Conservation (phyloP, 192 early-diverging fungal genomes). For the Rhizoclosmatium sp. region DNA sequence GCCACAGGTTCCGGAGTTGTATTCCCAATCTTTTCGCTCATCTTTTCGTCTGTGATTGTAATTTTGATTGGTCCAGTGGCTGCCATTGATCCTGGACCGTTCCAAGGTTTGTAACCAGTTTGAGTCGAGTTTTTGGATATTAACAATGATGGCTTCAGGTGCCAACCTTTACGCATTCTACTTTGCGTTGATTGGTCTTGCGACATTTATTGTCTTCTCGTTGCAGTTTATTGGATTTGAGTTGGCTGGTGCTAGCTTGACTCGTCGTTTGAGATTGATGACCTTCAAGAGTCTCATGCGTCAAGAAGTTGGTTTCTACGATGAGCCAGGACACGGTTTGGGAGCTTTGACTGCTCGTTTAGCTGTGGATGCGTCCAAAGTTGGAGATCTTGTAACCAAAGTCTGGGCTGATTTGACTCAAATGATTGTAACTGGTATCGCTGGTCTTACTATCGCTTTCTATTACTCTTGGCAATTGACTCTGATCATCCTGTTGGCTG, state of each 20-base stretch:
- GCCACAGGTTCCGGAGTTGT: slow-evolving; percentile 32
- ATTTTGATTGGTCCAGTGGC: slow-evolving; percentile 50
- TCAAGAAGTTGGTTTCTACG: slow-evolving; percentile 64
- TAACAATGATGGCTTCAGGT: slow-evolving; percentile 3
- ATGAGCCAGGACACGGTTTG: slow-evolving; percentile 66
- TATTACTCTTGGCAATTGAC: slow-evolving; percentile 81
- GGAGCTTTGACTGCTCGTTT: slow-evolving; percentile 84
- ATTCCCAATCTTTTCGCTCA: slow-evolving; percentile 31
- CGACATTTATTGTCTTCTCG: slow-evolving; percentile 62
- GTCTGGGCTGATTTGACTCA: slow-evolving; percentile 44
- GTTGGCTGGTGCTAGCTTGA: slow-evolving; percentile 52
- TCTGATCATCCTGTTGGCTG: slow-evolving; percentile 68
- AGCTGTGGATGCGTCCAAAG: slow-evolving; percentile 75
- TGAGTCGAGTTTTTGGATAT: background rate
- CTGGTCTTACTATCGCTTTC: slow-evolving; percentile 74
- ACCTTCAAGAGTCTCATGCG: slow-evolving; percentile 54
- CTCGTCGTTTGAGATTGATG: slow-evolving; percentile 48
- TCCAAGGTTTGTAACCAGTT: slow-evolving; percentile 1
- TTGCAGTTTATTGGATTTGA: slow-evolving; percentile 57
- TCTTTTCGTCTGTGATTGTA: slow-evolving; percentile 33
- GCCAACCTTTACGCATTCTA: slow-evolving; percentile 64
- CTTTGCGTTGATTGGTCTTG: slow-evolving; percentile 69
- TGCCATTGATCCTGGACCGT: slow-evolving; percentile 40
- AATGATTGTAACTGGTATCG: slow-evolving; percentile 23
- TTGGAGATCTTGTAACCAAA: slow-evolving; percentile 62